Conservation (phyloP, 495 filamentous ascomycete genomes). For the Friedmanniomyces endolithicus region DNA sequence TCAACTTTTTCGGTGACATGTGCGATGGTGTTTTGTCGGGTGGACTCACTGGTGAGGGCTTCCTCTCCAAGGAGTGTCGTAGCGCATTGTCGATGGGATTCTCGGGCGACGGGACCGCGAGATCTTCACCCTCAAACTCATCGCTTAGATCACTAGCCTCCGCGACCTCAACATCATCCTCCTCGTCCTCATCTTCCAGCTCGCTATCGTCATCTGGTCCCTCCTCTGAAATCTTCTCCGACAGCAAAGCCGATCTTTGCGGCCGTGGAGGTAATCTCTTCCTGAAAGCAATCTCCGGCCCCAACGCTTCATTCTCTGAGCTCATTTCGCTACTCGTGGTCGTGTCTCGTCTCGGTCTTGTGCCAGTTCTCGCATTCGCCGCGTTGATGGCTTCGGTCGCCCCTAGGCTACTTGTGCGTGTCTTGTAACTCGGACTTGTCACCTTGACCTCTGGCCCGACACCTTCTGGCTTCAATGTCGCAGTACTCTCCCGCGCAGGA, state of each 20-base stretch:
- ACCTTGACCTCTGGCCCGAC: constrained; percentile 27
- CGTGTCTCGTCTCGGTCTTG: constrained; percentile 57
- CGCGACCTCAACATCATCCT: constrained; percentile 30
- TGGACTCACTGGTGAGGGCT: constrained; percentile 24
- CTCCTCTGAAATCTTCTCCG: constrained; percentile 31
- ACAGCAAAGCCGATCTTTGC: constrained; percentile 34
- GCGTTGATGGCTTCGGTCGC: constrained; percentile 59
- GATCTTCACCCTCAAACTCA: constrained; percentile 54
- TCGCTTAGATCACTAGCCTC: constrained; percentile 54
- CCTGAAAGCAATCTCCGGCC: constrained; percentile 29
- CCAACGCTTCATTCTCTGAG: constrained; percentile 68
- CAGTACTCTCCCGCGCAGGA: constrained; percentile 28
- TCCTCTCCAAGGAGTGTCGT: constrained; percentile 21
- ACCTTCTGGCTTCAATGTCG: neutral
- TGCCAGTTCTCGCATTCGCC: constrained; percentile 33
- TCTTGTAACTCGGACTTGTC: constrained; percentile 12
- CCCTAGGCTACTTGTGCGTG: constrained; percentile 62
- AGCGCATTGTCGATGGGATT: constrained; percentile 32
- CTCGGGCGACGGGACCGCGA: constrained; percentile 47
- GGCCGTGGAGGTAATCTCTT: constrained; percentile 5
- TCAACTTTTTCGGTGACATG: constrained; percentile 47
- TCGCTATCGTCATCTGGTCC: constrained; percentile 23
- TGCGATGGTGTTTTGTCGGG: constrained; percentile 21
- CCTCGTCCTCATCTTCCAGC: constrained; percentile 36
- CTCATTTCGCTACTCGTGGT: constrained; percentile 87